Evolutionary conservation across 108 stramenopile species (phyloP), one percentile per base, ranked within the genome.

Genomic region (Conticribra weissflogii): DNA sequence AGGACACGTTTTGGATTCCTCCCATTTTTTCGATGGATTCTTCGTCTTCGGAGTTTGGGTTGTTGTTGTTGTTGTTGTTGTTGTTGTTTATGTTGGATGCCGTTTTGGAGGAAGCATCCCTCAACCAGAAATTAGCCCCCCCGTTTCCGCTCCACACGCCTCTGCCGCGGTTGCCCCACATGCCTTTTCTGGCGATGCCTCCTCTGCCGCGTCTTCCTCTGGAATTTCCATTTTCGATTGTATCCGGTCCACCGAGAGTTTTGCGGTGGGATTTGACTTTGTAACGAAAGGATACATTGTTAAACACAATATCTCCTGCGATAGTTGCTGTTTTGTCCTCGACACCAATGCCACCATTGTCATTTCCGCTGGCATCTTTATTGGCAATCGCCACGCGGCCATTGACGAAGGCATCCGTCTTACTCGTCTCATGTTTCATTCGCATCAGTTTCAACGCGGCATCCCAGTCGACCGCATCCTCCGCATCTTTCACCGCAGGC

Each of bases 261-360:
- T 65, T 73, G 16, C 69, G 50, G 1, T 32, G 46, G 16, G 69
- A 32, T 36, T 54, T 68, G 23, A 76, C 58, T 30, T 76, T 81
- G 34, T 81, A 81, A 14, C 66, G 74, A 74, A 81, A 81, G 12
- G 74, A 59, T 14, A 81, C 72, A 59, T 76, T 72, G 9, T 64
- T 33, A 65, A 81, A 76, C 31, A 50, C 64, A 21, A 74, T 68
- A 24, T 82, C 77, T 3, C 72, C 31, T 66, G 24, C 22, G n/a
- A 41, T 41, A 53, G 25, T 45, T n/a, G 44, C 52, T 19, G 51
- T 59, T 17, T 22, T 30, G 44, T 24, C 28, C 9, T 5, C 12
- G 12, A 12, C 12, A 41, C 8, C 36, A n/a, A n/a, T n/a, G n/a
- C n/a, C n/a, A n/a, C n/a, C n/a, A n/a, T n/a, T n/a, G n/a, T n/a